Evolutionary conservation across 1,284 basidiomycete genomes (phyloP).

Genomic region (Austroboletus olivaceoglutinosus): DNA sequence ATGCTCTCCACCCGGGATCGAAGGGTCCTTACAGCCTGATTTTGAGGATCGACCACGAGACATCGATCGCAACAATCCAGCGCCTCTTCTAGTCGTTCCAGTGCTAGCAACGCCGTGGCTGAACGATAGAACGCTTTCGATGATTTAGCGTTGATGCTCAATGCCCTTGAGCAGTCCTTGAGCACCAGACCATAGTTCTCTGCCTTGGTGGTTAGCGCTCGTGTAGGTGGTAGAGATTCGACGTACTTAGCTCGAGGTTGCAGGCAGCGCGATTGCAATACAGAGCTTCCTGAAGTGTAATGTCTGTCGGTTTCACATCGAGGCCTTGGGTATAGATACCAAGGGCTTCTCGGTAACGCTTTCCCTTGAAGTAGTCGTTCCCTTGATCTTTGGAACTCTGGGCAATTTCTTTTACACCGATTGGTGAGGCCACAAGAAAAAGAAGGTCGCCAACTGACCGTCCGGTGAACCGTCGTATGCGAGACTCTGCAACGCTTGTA

Average conservation of each 20-base stretch:
- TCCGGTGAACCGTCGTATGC: constrained; percentile 90
- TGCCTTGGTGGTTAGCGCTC: constrained; percentile 28
- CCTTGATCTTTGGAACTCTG: constrained; percentile 94
- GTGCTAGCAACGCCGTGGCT: constrained; percentile 66
- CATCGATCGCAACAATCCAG: constrained; percentile 76
- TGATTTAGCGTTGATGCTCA: constrained; percentile 60
- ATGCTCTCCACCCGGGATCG: constrained; percentile 46
- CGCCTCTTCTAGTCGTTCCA: constrained; percentile 76
- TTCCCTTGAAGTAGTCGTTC: constrained; percentile 90
- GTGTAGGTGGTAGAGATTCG: neutral
- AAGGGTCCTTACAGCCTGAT: constrained; percentile 48
- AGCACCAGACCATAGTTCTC: constrained; percentile 88
- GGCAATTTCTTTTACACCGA: constrained; percentile 67
- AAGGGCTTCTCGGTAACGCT: constrained; percentile 82
- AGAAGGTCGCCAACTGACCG: constrained; percentile 57
- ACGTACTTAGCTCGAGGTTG: constrained; percentile 80
- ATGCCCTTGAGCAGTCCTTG: constrained; percentile 76
- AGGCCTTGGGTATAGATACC: constrained; percentile 91
- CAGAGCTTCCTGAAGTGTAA: constrained; percentile 63
- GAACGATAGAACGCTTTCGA: constrained; percentile 87
- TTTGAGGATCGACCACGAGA: constrained; percentile 55
- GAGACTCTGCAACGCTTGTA: constrained; percentile 86
- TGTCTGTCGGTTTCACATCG: constrained; percentile 75
- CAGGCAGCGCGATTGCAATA: constrained; percentile 91
- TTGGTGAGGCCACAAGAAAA: constrained; percentile 2